These are phyloP conservation scores for Cetradonia linearis DNA, from an alignment of 495 filamentous ascomycete genomes.

Conservation along the genomic window DNA sequence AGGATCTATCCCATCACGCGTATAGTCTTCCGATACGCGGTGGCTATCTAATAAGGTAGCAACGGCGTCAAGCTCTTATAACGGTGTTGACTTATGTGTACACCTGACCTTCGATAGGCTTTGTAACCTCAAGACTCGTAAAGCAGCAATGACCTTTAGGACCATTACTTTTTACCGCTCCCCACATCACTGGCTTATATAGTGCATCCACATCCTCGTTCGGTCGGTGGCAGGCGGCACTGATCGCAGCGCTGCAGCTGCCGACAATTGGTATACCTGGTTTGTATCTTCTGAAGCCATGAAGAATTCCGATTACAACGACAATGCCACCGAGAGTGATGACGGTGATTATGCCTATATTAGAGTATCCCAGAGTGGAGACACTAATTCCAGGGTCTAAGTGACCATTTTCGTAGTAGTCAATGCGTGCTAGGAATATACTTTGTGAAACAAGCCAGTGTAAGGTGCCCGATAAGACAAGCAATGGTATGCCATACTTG, in stretches of 20 bases:
- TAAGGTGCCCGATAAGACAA: conserved; percentile 26
- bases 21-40: background rate
- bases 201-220: conserved; percentile 15
- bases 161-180: conserved; percentile 14
- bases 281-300: conserved; percentile 23
- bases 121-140: conserved; percentile 16
- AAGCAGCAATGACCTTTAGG: conserved; percentile 17
- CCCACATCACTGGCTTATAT: conserved; percentile 32
- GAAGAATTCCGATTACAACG: conserved; percentile 22
- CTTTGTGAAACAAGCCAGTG: conserved; percentile 37
- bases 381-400: conserved; percentile 4
- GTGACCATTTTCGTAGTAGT: background rate
- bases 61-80: background rate
- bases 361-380: conserved; percentile 28
- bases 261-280: conserved; percentile 33
- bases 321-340: conserved; percentile 25
- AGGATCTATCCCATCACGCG: background rate
- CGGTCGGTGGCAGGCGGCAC: conserved; percentile 37
- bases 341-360: conserved; percentile 25
- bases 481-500: conserved; percentile 33
- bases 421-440: conserved; percentile 32
- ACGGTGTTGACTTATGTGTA: background rate
- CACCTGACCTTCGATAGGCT: conserved; percentile 14
- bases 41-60: background rate
- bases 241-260: conserved; percentile 36